A percentile compares a stretch with the other conserved stretches of the same genome.
Conservation (phyloP, 1,284 basidiomycete species). For the Melampsora larici-populina region DNA sequence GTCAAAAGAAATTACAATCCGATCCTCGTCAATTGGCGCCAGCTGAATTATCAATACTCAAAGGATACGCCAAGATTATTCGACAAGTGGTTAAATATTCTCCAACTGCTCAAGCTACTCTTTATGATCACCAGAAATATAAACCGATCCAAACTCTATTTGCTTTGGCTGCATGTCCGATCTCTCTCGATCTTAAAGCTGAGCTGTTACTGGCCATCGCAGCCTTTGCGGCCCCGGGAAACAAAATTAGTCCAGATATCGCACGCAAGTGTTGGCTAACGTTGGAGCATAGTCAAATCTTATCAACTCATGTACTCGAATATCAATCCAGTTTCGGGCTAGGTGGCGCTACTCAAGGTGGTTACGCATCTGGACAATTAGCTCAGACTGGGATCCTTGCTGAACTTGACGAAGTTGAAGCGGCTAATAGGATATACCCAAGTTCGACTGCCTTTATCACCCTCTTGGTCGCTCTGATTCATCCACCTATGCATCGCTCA, state of each 20-base stretch:
- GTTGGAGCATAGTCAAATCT: conserved; percentile 42
- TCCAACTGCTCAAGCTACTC: conserved; percentile 70
- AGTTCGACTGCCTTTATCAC: conserved; percentile 81
- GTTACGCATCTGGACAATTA: neutral
- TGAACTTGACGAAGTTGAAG: conserved; percentile 82
- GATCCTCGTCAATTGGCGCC: conserved; percentile 28
- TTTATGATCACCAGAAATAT: conserved; percentile 69
- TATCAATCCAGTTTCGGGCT: conserved; percentile 23
- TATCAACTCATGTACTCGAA: conserved; percentile 36
- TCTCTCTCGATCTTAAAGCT: conserved; percentile 88
- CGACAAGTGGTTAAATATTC: conserved; percentile 75
- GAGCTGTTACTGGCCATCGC: conserved; percentile 76
- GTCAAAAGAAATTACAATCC: conserved; percentile 24
- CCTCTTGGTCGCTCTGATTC: conserved; percentile 72
- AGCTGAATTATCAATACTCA: conserved; percentile 24
- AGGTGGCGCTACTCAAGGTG: conserved; percentile 9
- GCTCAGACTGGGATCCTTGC: conserved; percentile 37
- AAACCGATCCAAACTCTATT: conserved; percentile 72
- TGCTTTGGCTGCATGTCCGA: conserved; percentile 70
- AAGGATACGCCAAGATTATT: conserved; percentile 61
- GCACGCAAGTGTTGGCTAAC: conserved; percentile 56
- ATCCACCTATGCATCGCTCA: conserved; percentile 66
- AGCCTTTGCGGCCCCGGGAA: conserved; percentile 69
- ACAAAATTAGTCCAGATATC: conserved; percentile 68
- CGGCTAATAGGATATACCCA: conserved; percentile 72